Conservation (phyloP, 805 yeast species). For the Metschnikowia koreensis region DNA sequence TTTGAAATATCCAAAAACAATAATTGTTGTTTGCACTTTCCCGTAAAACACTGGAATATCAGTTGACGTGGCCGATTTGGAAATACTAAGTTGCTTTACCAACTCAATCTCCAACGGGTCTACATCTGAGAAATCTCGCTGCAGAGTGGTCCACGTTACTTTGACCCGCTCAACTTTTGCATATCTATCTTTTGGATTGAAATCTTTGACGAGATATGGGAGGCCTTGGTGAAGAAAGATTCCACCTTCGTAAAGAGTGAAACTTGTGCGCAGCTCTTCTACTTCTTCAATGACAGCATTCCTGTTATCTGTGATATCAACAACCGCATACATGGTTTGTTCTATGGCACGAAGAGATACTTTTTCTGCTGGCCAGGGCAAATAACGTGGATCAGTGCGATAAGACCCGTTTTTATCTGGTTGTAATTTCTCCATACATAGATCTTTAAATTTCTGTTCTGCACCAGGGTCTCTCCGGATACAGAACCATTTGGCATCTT, state of each 20-base stretch:
- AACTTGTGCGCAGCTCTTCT: constrained; percentile 84
- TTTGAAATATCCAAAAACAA: constrained; percentile 92
- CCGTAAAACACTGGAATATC: constrained; percentile 74
- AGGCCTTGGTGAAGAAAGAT: constrained; percentile 92
- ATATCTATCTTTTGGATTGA: constrained; percentile 70
- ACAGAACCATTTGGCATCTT: constrained; percentile 60
- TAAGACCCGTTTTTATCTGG: constrained; percentile 29
- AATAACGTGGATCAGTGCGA: constrained; percentile 44
- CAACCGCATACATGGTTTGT: constrained; percentile 80
- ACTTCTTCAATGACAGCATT: constrained; percentile 83
- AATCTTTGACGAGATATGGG: constrained; percentile 82
- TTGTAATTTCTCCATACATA: constrained; percentile 40
- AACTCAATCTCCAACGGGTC: constrained; percentile 77
- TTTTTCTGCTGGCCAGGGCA: constrained; percentile 78
- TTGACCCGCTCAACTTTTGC: constrained; percentile 86
- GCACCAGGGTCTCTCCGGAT: constrained; percentile 22
- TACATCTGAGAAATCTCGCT: constrained; percentile 89
- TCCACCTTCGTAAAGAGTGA: constrained; percentile 89
- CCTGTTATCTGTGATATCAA: constrained; percentile 77
- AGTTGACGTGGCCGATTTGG: constrained; percentile 31
- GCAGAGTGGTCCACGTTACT: constrained; percentile 92
- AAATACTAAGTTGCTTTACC: constrained; percentile 51
- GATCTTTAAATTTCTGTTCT: constrained; percentile 22
- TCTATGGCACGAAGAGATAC: constrained; percentile 84
- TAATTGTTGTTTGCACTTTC: constrained; percentile 62